phyloP scores from a whole-genome alignment of 495 filamentous ascomycete species.

The Penicillium crystallinum region DNA sequence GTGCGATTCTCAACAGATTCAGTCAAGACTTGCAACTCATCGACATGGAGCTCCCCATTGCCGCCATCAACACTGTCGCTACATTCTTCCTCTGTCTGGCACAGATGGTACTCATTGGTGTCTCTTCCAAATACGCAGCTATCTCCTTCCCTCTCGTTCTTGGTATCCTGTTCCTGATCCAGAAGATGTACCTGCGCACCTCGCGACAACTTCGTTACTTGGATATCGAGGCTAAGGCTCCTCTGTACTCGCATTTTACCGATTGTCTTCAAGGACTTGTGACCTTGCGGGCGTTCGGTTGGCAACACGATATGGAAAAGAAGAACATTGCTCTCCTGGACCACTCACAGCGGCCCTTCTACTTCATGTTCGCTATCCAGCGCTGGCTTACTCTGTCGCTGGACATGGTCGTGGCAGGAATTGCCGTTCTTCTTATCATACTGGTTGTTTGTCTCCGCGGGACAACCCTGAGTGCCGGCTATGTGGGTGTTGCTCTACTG shows the following conservation, averaged over 20 bases:
- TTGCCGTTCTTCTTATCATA: slow-evolving; percentile 45
- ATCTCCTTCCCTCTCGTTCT: slow-evolving; percentile 47
- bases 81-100: slow-evolving; percentile 44
- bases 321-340: slow-evolving; percentile 51
- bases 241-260: slow-evolving; percentile 54
- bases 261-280: slow-evolving; percentile 47
- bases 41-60: slow-evolving; percentile 50
- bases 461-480: slow-evolving; percentile 38
- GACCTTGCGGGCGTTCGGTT: slow-evolving; percentile 55
- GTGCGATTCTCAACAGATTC: slow-evolving; percentile 49
- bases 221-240: slow-evolving; percentile 58
- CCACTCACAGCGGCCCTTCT: slow-evolving; percentile 53
- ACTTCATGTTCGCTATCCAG: slow-evolving; percentile 52
- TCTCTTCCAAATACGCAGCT: slow-evolving; percentile 44
- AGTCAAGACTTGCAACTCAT: slow-evolving; percentile 58
- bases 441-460: slow-evolving; percentile 43
- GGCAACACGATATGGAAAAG: slow-evolving; percentile 41
- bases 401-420: slow-evolving; percentile 43
- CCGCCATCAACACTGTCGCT: slow-evolving; percentile 44
- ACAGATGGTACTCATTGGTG: slow-evolving; percentile 48
- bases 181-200: slow-evolving; percentile 59
- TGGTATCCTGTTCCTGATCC: slow-evolving; percentile 47
- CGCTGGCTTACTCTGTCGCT: slow-evolving; percentile 50
- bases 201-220: slow-evolving; percentile 60
- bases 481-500: slow-evolving; percentile 52